phyloP scores from a whole-genome alignment of 2,329 filamentous ascomycete genomes.

The Epichloe gansuensis region DNA sequence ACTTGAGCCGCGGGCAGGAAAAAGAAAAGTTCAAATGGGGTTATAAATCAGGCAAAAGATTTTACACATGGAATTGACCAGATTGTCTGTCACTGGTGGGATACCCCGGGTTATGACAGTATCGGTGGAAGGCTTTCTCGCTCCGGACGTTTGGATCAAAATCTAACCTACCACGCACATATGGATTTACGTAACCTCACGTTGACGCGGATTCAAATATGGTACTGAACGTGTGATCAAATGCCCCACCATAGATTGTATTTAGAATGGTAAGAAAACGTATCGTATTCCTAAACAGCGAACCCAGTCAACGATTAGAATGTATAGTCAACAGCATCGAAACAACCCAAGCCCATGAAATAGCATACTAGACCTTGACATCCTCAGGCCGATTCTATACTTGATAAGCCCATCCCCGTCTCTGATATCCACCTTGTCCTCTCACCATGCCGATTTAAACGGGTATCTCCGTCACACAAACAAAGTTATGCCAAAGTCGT shows the following conservation, averaged over 20 bases:
- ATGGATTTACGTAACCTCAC: background rate
- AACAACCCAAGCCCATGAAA: background rate
- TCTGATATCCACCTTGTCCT: background rate
- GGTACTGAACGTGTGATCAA: background rate
- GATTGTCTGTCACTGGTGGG: background rate
- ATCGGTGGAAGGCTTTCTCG: background rate
- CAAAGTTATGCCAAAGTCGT: constrained; percentile 1
- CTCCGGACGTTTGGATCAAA: too few relatives aligned
- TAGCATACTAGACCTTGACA: background rate
- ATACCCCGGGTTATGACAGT: background rate
- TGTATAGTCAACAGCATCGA: background rate
- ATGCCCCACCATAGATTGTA: background rate
- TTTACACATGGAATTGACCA: background rate
- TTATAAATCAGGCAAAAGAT: background rate
- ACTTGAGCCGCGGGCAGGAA: background rate
- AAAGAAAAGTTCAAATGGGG: background rate
- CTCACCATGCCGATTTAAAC: background rate
- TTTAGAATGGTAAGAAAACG: background rate
- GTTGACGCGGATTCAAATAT: background rate
- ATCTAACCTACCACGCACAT: background rate
- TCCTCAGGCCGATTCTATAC: background rate
- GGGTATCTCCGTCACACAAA: constrained; percentile 2
- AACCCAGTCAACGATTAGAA: background rate
- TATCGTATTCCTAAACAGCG: background rate
- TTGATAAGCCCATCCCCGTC: background rate